Conservation (phyloP, 495 filamentous ascomycete genomes). For the Aspergillus bertholletiae region DNA sequence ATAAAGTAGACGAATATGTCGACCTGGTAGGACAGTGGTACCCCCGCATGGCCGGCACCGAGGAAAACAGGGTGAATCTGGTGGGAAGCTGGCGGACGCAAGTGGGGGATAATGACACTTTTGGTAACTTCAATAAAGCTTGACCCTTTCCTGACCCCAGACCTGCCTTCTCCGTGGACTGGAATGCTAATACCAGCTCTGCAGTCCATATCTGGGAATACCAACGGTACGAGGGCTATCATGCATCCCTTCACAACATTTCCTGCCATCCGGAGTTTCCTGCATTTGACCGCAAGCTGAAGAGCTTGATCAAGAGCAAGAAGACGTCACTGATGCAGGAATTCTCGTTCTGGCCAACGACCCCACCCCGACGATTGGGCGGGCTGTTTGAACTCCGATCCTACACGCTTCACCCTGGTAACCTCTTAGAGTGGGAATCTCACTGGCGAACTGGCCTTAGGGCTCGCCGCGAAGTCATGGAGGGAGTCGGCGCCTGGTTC, state of each 20-base stretch:
- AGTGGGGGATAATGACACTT: constrained; percentile 96
- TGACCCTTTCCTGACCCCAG: neutral
- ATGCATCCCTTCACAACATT: constrained; percentile 83
- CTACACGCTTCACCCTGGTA: constrained; percentile 93
- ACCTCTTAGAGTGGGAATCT: constrained; percentile 95
- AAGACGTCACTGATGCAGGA: constrained; percentile 95
- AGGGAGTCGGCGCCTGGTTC: constrained; percentile 98
- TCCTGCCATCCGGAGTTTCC: constrained; percentile 73
- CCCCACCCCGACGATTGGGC: constrained; percentile 81
- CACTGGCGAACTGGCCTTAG: constrained; percentile 94
- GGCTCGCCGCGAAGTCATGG: constrained; percentile 93
- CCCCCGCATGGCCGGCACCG: constrained; percentile 72
- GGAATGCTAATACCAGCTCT: constrained; percentile 5
- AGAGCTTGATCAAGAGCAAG: constrained; percentile 75
- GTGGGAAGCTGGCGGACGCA: constrained; percentile 99
- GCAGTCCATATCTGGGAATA: constrained; percentile 98
- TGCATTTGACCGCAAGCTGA: constrained; percentile 77
- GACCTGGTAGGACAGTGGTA: constrained; percentile 91
- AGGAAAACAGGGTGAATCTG: constrained; percentile 88
- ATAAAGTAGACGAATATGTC: constrained; percentile 92
- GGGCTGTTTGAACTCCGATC: constrained; percentile 95
- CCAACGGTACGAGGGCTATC: constrained; percentile 93
- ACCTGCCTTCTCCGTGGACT: neutral
- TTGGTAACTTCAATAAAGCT: constrained; percentile 59
- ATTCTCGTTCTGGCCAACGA: constrained; percentile 99